Evolutionary conservation across 176 grass and related monocot genomes (phyloP).

Genomic region (Rhynchospora pubera): DNA sequence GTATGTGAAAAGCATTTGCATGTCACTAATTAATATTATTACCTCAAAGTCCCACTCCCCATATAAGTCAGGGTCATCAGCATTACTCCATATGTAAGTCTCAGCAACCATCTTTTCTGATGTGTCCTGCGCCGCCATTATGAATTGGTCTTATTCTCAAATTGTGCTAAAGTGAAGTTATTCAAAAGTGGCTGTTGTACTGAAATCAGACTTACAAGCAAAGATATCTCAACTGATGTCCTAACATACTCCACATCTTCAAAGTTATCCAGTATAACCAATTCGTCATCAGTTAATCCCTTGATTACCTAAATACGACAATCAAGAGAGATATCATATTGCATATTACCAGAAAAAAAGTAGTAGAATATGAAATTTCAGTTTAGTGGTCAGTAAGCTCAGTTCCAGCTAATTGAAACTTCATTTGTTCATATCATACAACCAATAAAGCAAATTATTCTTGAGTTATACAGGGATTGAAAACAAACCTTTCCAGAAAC

Average conservation of each 20-base stretch:
- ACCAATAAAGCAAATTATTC: not conserved
- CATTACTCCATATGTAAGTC: conserved; percentile 59
- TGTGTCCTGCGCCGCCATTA: conserved; percentile 34
- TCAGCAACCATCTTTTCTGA: conserved; percentile 37
- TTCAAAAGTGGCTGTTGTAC: not conserved
- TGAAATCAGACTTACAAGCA: conserved; percentile 42
- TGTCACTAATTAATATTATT: conserved; percentile 1
- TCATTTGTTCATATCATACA: not conserved
- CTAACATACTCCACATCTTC: conserved; percentile 78
- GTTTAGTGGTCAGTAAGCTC: not conserved
- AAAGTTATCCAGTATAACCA: conserved; percentile 64
- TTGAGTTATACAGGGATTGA: not conserved
- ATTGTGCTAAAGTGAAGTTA: not conserved
- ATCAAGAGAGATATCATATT: not conserved
- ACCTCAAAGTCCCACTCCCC: conserved; percentile 89
- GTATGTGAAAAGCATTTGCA: not conserved
- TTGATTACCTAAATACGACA: conserved; percentile 39
- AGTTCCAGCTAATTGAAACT: not conserved
- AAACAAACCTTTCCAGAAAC: conserved; percentile 55
- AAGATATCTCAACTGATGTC: conserved; percentile 45
- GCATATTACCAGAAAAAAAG: not conserved
- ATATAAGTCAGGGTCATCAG: conserved; percentile 52
- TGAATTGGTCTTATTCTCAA: not conserved
- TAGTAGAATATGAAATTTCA: not conserved
- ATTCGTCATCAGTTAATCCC: conserved; percentile 58